Base-by-base conservation (phyloP, 1,284 basidiomycete species). In the Cystobasidiaceae sp. region DNA sequence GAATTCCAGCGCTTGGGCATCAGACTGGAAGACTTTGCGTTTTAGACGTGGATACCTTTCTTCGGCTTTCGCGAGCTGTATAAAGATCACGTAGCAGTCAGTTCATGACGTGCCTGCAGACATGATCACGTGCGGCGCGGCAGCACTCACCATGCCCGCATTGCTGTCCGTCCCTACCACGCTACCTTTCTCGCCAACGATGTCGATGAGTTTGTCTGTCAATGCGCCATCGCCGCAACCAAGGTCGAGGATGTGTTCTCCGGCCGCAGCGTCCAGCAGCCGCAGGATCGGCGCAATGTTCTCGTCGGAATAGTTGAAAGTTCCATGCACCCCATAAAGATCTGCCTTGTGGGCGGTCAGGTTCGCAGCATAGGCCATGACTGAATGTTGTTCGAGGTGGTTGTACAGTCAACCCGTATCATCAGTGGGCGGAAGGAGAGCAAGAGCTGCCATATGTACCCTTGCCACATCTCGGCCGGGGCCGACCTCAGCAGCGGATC, bases 141-240 rank as follows among this genome's bases (percentile, higher is more conserved):
- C 25, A 30, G 23, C 25, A 44, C 81, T 59, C 68, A 88, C 88
- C 89, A 90, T 90, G 68, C 82, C 83, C 63, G 82, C 78, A 69
- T 84, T 89, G 21, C 80, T 78, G 75, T 92, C 90, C 7, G 86
- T 78, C 0, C 87, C 90, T 2, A 86, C 79, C 2, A 88, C 82
- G 4, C 79, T 39, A 0, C 88, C 89, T n/a, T 23, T 27, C 11
- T 9, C 67, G 15, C 82, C 81, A 0, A 90, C 86, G 8, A 80
- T 71, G 11, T 80, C 72, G 54, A 81, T 79, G 45, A 91, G 79
- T 65, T 81, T 77, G 44, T 81, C 69, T 0, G 87, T 88, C 15
- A 92, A 76, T 70, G 91, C 86, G 0, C 88, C 89, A 46, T 84
- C 88, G 4, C 90, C 89, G 72, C 89, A 91, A 2, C 90, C 89